phyloP scores from a whole-genome alignment of 306 rosid genomes.

The Hippophae rhamnoides region DNA sequence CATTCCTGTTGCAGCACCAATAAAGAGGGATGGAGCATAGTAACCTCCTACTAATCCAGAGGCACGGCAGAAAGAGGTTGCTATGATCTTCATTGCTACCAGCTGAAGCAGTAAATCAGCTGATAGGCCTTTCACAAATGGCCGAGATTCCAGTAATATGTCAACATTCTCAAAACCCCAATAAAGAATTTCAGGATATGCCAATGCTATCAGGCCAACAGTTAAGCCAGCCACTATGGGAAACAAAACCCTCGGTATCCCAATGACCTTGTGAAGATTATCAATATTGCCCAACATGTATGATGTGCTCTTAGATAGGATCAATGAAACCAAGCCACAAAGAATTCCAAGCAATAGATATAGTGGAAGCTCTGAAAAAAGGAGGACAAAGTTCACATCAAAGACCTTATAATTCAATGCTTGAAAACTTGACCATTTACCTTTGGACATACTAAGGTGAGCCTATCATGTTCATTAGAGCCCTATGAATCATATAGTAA shows the following conservation, averaged over 20 bases:
- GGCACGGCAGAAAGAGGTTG: constrained; percentile 85
- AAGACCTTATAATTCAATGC: constrained; percentile 17
- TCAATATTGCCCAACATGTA: constrained; percentile 49
- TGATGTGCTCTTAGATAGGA: constrained; percentile 72
- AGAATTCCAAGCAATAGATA: constrained; percentile 81
- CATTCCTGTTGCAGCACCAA: constrained; percentile 93
- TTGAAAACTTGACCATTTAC: constrained; percentile 13
- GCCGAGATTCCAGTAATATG: constrained; percentile 83
- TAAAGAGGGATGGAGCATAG: constrained; percentile 93
- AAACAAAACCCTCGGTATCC: constrained; percentile 47
- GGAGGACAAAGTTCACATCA: constrained; percentile 29
- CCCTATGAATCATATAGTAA: constrained; percentile 9
- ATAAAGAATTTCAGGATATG: constrained; percentile 85
- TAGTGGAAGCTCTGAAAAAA: constrained; percentile 91
- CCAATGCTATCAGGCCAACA: constrained; percentile 78
- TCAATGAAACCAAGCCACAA: constrained; percentile 76
- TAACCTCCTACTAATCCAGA: constrained; percentile 93
- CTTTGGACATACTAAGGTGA: constrained; percentile 11
- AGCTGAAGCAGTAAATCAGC: constrained; percentile 74
- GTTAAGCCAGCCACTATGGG: constrained; percentile 77
- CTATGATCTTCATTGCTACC: constrained; percentile 64
- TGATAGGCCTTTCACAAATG: constrained; percentile 62
- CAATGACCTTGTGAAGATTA: constrained; percentile 47
- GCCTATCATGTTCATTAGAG: constrained; percentile 12
- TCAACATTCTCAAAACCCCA: constrained; percentile 96